A percentile compares a stretch with the other conserved stretches of the same genome.
Evolutionary conservation across 2,329 filamentous ascomycete genomes (phyloP).

Genomic region (Geoglossum cookeanum): DNA sequence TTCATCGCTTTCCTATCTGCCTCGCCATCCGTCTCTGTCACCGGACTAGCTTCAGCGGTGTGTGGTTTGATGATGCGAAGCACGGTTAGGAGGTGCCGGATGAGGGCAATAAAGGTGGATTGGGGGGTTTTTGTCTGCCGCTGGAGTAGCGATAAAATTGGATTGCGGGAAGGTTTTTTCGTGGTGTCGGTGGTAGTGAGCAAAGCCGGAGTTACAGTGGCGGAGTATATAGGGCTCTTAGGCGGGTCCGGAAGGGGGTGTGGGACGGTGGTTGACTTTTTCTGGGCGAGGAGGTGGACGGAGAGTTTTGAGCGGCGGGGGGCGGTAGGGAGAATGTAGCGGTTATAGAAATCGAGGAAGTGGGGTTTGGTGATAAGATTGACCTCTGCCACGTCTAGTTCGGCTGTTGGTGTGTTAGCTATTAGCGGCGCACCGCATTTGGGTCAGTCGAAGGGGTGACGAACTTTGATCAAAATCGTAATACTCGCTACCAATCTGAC

Average conservation of each 20-base stretch:
- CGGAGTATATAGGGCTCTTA: constrained; percentile 28
- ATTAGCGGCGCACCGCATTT: neutral
- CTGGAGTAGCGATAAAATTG: too few species aligned
- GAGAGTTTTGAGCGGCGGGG: constrained; percentile 59
- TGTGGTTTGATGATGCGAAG: constrained; percentile 13
- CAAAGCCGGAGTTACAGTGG: constrained; percentile 26
- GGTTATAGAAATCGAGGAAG: constrained; percentile 59
- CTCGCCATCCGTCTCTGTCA: constrained; percentile 11
- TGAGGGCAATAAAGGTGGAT: too few species aligned
- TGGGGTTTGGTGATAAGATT: constrained; percentile 58
- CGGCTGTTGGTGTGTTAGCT: constrained; percentile 28
- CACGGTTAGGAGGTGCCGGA: too few species aligned
- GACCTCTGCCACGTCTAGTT: constrained; percentile 58
- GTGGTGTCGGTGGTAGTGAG: constrained; percentile 13
- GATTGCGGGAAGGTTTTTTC: too few species aligned
- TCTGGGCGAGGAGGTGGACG: constrained; percentile 65
- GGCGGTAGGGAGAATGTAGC: constrained; percentile 58
- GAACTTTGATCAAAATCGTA: constrained; percentile 27
- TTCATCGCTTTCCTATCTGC: constrained; percentile 19
- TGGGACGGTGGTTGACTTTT: constrained; percentile 23
- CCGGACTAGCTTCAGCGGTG: constrained; percentile 12
- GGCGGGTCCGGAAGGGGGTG: constrained; percentile 24
- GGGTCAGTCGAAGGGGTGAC: constrained; percentile 4
- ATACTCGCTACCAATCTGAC: constrained; percentile 45
- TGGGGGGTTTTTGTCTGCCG: too few species aligned